These are phyloP conservation scores for Cercospora zeae-maydis DNA, from an alignment of 2,329 filamentous ascomycete genomes.

Conservation along the genomic window DNA sequence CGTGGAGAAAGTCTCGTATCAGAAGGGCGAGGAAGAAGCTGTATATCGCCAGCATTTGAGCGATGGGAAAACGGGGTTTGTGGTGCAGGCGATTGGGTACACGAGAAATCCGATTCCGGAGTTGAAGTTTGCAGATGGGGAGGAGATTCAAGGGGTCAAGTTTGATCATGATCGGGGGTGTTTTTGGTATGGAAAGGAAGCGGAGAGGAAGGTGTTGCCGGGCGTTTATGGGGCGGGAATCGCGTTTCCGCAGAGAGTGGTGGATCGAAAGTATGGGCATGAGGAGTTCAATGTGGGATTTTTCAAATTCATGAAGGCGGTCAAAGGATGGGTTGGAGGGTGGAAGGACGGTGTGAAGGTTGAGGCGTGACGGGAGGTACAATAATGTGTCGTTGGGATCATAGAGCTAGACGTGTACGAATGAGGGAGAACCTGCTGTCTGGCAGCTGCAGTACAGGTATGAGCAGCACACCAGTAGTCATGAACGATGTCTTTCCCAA, in stretches of 20 bases:
- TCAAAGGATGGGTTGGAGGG: slow-evolving; percentile 47
- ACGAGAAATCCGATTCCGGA: slow-evolving; percentile 49
- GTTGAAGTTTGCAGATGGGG: slow-evolving; percentile 38
- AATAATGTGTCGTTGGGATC: not conserved
- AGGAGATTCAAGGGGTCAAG: slow-evolving; percentile 32
- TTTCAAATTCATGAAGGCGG: slow-evolving; percentile 63
- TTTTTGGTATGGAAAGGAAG: slow-evolving; percentile 28
- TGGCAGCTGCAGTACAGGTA: too few relatives aligned
- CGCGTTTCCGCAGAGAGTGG: slow-evolving; percentile 59
- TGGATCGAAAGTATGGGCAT: slow-evolving; percentile 59
- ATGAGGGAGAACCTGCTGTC: too few relatives aligned
- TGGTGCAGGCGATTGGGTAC: slow-evolving; percentile 61
- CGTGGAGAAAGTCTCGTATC: slow-evolving; percentile 39
- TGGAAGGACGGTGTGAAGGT: not conserved
- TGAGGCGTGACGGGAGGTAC: not conserved
- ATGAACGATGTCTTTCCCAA: too few relatives aligned
- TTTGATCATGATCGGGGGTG: slow-evolving; percentile 48
- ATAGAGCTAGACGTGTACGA: not conserved
- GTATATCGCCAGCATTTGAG: slow-evolving; percentile 49
- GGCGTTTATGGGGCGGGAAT: slow-evolving; percentile 61
- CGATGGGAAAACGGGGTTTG: slow-evolving; percentile 44
- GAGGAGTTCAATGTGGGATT: slow-evolving; percentile 61
- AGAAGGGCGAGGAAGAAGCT: slow-evolving; percentile 49
- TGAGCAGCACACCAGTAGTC: too few relatives aligned
- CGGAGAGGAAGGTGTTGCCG: slow-evolving; percentile 39